Percentiles rank a stretch among this genome's conserved stretches.
Conservation (phyloP, 2,329 filamentous ascomycete genomes). For the Cordyceps pruinosa region DNA sequence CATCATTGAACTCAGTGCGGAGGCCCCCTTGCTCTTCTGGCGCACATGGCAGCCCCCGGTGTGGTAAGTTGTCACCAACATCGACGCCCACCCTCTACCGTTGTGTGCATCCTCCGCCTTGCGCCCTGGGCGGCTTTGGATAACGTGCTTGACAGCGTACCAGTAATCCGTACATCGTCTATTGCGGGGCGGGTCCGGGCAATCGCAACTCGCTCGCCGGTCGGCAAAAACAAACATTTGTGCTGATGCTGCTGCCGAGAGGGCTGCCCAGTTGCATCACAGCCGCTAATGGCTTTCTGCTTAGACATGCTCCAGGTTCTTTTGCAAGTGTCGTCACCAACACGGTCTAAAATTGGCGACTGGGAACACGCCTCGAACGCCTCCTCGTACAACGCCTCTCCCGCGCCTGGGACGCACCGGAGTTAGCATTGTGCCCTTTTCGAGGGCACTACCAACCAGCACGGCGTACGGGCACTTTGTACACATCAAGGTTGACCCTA, state of each 20-base stretch:
- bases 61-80: neutral
- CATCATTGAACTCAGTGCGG: neutral
- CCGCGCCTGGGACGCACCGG: neutral
- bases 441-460: neutral
- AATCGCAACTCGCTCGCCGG: neutral
- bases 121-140: conserved; percentile 1
- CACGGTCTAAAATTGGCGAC: conserved; percentile 1
- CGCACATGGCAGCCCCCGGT: neutral
- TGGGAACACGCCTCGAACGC: neutral
- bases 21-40: neutral
- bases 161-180: neutral
- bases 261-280: neutral
- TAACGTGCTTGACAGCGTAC: neutral
- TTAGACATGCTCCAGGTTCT: neutral
- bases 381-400: conserved; percentile 5
- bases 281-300: neutral
- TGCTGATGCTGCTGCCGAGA: neutral
- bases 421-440: conserved; percentile 7
- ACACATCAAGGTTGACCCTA: conserved; percentile 1
- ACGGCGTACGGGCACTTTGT: neutral
- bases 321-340: conserved; percentile 1
- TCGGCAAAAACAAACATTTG: neutral
- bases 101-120: conserved; percentile 5
- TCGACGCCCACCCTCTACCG: conserved; percentile 1
- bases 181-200: neutral